Conservation (phyloP, 768 basidiomycete species). For the Pseudohyphozyma bogoriensis region DNA sequence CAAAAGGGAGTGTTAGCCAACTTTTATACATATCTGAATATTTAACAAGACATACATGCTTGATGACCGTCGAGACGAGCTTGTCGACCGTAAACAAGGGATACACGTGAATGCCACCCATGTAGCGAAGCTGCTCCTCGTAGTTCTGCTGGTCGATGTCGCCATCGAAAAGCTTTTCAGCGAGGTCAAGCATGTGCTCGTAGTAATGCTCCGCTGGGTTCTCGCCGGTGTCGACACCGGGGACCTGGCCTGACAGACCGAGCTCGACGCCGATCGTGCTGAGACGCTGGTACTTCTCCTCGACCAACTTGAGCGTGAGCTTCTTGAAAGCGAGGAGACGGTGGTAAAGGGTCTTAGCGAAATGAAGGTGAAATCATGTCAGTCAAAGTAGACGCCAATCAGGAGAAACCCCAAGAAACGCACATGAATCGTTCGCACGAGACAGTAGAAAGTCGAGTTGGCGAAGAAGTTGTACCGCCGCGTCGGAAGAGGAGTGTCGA, state of each 20-base stretch:
- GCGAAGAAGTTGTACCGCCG: constrained; percentile 63
- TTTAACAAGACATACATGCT: constrained; percentile 61
- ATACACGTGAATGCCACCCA: constrained; percentile 86
- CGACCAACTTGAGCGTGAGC: constrained; percentile 58
- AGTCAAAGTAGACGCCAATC: neutral
- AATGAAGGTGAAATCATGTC: neutral
- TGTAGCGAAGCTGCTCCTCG: constrained; percentile 93
- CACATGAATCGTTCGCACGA: constrained; percentile 83
- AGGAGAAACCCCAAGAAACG: constrained; percentile 29
- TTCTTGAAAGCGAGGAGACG: constrained; percentile 78
- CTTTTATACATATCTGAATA: constrained; percentile 69
- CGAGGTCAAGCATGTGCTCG: constrained; percentile 75
- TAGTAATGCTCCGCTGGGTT: constrained; percentile 62
- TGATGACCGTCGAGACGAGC: constrained; percentile 77
- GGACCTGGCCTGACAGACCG: constrained; percentile 62
- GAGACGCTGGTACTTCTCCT: constrained; percentile 36
- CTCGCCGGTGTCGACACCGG: constrained; percentile 25
- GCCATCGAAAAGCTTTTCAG: constrained; percentile 85
- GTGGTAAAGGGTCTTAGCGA: constrained; percentile 68
- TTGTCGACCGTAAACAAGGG: constrained; percentile 89
- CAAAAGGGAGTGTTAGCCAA: too few relatives aligned
- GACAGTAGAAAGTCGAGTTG: constrained; percentile 84
- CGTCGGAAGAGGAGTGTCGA: constrained; percentile 59
- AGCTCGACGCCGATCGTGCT: constrained; percentile 35
- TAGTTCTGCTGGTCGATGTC: constrained; percentile 82